A percentile compares a stretch with the other conserved stretches of the same genome.
Conservation (phyloP, 202 grass and related monocot species). For the Schoenoplectus triqueter region DNA sequence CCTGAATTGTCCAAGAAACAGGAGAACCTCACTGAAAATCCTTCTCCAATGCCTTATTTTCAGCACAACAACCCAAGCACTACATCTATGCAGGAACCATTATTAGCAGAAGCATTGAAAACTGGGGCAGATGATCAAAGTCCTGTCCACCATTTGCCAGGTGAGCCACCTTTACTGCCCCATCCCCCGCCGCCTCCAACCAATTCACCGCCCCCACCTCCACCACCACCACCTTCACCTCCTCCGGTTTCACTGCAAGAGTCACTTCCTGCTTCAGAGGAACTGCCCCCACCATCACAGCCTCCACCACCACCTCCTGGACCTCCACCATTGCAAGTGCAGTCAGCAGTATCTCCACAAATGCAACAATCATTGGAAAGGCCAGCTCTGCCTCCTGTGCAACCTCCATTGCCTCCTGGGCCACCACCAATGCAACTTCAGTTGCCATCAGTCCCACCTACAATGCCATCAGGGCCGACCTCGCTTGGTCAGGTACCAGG, state of each 20-base stretch:
- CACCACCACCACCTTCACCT: constrained; percentile 78
- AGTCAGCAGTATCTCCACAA: constrained; percentile 54
- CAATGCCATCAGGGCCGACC: constrained; percentile 50
- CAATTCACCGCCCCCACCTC: constrained; percentile 70
- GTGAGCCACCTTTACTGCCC: constrained; percentile 57
- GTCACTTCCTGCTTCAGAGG: constrained; percentile 46
- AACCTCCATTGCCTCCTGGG: constrained; percentile 77
- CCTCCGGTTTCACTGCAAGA: constrained; percentile 61
- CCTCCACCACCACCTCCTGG: constrained; percentile 62
- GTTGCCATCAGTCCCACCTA: constrained; percentile 55
- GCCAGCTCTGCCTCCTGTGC: constrained; percentile 58
- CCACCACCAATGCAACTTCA: constrained; percentile 59
- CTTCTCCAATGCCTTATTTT: constrained; percentile 23
- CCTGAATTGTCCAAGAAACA: constrained; percentile 45
- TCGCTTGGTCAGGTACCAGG: constrained; percentile 54
- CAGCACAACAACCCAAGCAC: background rate
- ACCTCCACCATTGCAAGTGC: constrained; percentile 54
- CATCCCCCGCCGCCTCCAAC: constrained; percentile 75
- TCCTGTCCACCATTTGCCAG: constrained; percentile 48
- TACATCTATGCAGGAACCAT: constrained; percentile 21
- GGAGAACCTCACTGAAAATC: constrained; percentile 41
- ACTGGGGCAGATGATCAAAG: constrained; percentile 46
- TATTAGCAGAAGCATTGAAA: constrained; percentile 40
- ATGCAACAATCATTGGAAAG: constrained; percentile 49
- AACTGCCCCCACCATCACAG: constrained; percentile 55